Evolutionary conservation across 768 basidiomycete species (phyloP), one percentile per base, ranked within the genome.

Genomic region (Amanita rubescens): DNA sequence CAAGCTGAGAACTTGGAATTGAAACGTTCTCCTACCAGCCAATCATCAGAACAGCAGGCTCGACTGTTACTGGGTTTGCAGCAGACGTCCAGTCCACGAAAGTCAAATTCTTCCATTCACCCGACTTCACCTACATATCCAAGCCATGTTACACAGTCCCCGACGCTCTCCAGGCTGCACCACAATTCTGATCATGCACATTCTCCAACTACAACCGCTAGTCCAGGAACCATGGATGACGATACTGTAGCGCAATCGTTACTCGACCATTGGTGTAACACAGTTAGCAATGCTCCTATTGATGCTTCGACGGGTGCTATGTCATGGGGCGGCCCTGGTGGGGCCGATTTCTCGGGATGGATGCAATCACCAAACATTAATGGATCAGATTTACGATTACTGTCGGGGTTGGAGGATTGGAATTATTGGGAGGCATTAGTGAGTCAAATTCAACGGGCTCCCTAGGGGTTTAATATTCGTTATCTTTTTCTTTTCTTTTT

Each of bases 251-350:
- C 89, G 3, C 90, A 93, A 62, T 79, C 79, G 10, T 65, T 93
- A 52, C 71, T 93, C 44, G 89, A 93, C 65, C 85, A 90, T 57
- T 92, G 90, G 90, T 87, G 82, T 62, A 85, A 84, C 57, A 82
- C 84, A n/a, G 79, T 90, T 58, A 86, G 80, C 62, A 85, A 83
- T 54, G 77, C 82, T 10, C 75, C 78, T 2, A 59, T 80, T 2
- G 82, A 85, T 58, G 70, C 75, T 19, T 64, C 74, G 2, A 70
- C 72, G 19, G 73, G 75, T 25, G 73, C 71, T 47, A 72, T 81
- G 57, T 76, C 82, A 7, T 87, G 85, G 85, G 77, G 77, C 19
- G 80, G 80, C 12, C 74, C 78, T 6, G 77, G 78, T 12, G 71
- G 75, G 45, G 72, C 73, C 30, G 84, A 86, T 59, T 74, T 81